These are phyloP conservation scores for Tephrocybe rancida DNA, from an alignment of 768 basidiomycete genomes.

Conservation along the genomic window DNA sequence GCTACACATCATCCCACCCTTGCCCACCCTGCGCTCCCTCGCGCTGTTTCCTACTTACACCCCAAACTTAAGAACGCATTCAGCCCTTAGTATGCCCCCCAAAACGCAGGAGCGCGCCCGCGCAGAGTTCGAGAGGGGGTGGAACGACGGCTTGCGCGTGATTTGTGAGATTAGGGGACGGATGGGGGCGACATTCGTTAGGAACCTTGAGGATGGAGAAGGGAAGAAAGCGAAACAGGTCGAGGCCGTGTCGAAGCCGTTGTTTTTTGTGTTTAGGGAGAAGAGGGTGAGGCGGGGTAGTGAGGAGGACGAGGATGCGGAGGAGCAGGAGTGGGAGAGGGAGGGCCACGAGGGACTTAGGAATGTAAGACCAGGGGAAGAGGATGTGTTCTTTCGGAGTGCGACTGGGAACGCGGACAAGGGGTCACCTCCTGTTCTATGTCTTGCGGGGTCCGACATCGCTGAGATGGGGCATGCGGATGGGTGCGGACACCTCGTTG, in stretches of 20 bases:
- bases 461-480: slow-evolving; percentile 30
- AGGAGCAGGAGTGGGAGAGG: slow-evolving; percentile 20
- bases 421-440: slow-evolving; percentile 35
- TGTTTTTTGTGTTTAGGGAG: slow-evolving; percentile 15
- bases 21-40: slow-evolving; percentile 50
- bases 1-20: slow-evolving; percentile 60
- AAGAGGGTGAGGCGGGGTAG: not conserved
- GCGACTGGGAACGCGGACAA: not conserved
- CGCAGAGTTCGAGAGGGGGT: slow-evolving; percentile 60
- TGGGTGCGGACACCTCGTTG: slow-evolving; percentile 44
- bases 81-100: slow-evolving; percentile 21
- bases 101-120: slow-evolving; percentile 30
- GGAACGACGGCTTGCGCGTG: slow-evolving; percentile 59
- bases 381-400: slow-evolving; percentile 27
- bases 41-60: slow-evolving; percentile 32
- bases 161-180: slow-evolving; percentile 51
- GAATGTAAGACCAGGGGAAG: slow-evolving; percentile 32
- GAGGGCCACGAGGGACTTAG: slow-evolving; percentile 39
- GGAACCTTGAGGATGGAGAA: not conserved
- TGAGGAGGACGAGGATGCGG: slow-evolving; percentile 18
- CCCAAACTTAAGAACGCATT: slow-evolving; percentile 30
- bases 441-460: slow-evolving; percentile 36
- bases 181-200: slow-evolving; percentile 40
- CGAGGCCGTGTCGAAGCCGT: not conserved
- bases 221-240: not conserved